Base-by-base conservation (phyloP, 768 basidiomycete genomes). In the Suillus luteus region DNA sequence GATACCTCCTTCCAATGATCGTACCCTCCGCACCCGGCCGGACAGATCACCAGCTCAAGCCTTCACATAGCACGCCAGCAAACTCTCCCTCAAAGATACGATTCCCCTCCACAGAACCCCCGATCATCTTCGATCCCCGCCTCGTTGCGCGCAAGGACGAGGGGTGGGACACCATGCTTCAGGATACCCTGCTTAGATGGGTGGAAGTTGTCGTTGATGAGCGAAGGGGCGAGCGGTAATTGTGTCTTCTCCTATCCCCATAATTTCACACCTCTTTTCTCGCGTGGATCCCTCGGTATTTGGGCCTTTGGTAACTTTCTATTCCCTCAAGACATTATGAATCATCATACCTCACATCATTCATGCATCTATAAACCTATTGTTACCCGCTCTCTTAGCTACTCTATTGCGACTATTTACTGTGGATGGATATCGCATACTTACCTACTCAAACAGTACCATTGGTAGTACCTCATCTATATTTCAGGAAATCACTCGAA, bases 161-260 rank as follows among this genome's bases (percentile, higher is more conserved):
- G 0, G 92, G 90, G 0, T 96, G 94, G 94, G 88, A 93, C 62
- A 78, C 78, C 31, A 92, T 94, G 90, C 79, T 96, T 6, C 86
- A 90, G 72, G 69, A 69, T 24, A 81, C 85, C 0, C 75, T 94
- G 12, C 55, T 84, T 48, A 77, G 80, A 41, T 96, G 94, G 94
- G 80, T 88, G 62, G 78, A 80, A 27, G 86, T 82, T 35, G 87
- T 88, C 8, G 83, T 92, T 4, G 83, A 85, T 43, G 94, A 96
- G 77, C 77, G 74, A 76, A 85, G 85, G 74, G 77, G 72, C 55
- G 82, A 75, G 62, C 70, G 68, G 65, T 73, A 38, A 59, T 22
- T 24, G 4, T 14, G 15, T 17, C 33, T 12, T 38, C 3, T 57
- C 8, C 9, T 1, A 31, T 19, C 51, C 14, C 22, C 35, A 19